Evolutionary conservation across 441 rosid genomes (phyloP).

Genomic region (Adansonia rubrostipa): DNA sequence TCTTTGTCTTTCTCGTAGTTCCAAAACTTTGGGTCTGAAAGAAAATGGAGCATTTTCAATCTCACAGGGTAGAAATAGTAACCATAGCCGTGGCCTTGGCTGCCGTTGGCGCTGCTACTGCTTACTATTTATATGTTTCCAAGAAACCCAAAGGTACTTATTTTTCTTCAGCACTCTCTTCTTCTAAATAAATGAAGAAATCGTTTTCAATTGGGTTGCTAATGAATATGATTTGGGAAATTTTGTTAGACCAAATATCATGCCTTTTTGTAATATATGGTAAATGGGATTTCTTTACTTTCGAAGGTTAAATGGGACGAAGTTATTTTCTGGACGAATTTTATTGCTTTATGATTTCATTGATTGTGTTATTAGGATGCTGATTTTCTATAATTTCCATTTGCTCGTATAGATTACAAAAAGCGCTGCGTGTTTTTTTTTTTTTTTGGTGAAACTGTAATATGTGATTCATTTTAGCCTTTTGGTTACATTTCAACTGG

Average conservation of each 20-base stretch:
- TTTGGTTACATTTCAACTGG: not conserved
- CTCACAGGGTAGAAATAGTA: conserved; percentile 51
- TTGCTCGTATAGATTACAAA: not conserved
- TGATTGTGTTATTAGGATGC: not conserved
- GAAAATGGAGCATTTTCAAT: conserved; percentile 43
- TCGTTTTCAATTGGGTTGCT: not conserved
- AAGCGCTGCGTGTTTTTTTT: not conserved
- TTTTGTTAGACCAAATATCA: not conserved
- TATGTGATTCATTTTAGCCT: not conserved
- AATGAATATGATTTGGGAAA: not conserved
- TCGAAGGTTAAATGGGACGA: not conserved
- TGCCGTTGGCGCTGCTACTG: conserved; percentile 64
- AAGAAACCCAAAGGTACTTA: conserved; percentile 47
- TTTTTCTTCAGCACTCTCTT: too few relatives aligned
- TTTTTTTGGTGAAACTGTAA: not conserved
- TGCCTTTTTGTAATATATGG: not conserved
- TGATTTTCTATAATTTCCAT: conserved; percentile 1
- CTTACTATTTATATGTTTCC: conserved; percentile 54
- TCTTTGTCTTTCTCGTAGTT: not conserved
- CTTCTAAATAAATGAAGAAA: not conserved
- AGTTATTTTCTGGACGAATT: not conserved
- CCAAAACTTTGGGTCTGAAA: not conserved
- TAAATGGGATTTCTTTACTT: not conserved
- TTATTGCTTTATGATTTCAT: not conserved
- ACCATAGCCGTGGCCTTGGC: conserved; percentile 58